Evolutionary conservation across 2,329 filamentous ascomycete species (phyloP).

Genomic region (Colletotrichum gigasporum): DNA sequence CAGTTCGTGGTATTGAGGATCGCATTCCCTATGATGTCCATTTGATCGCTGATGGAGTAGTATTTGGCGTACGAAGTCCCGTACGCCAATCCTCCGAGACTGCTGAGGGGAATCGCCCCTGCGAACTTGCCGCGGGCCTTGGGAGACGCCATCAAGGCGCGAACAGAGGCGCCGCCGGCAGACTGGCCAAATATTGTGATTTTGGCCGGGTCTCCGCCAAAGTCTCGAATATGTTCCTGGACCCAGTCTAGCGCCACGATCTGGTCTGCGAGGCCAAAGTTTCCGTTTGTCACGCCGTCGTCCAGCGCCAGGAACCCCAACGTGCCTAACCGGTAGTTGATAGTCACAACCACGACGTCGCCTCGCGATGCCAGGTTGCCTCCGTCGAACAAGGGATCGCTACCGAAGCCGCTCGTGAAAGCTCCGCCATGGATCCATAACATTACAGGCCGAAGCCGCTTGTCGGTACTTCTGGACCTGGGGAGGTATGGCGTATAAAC

Average conservation of each 20-base stretch:
- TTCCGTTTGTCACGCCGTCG: constrained; percentile 56
- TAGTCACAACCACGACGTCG: constrained; percentile 62
- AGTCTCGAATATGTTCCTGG: constrained; percentile 59
- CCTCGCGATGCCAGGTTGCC: constrained; percentile 54
- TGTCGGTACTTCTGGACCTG: constrained; percentile 33
- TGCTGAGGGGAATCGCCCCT: constrained; percentile 54
- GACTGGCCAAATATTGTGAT: constrained; percentile 66
- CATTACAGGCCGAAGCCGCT: constrained; percentile 55
- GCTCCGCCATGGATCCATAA: constrained; percentile 57
- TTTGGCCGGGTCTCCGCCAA: constrained; percentile 65
- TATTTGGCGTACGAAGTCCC: constrained; percentile 68
- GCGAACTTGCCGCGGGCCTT: constrained; percentile 57
- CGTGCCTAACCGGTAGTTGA: constrained; percentile 69
- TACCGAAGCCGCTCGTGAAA: constrained; percentile 49
- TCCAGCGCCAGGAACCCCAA: constrained; percentile 66
- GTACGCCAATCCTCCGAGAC: constrained; percentile 57
- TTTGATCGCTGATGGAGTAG: constrained; percentile 63
- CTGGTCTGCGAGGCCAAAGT: constrained; percentile 59
- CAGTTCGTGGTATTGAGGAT: constrained; percentile 64
- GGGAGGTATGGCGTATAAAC: constrained; percentile 54
- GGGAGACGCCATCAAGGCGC: constrained; percentile 59
- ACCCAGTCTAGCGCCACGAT: constrained; percentile 61
- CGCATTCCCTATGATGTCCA: constrained; percentile 56
- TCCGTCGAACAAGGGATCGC: constrained; percentile 55
- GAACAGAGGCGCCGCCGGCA: constrained; percentile 61